A percentile compares a stretch with the other conserved stretches of the same genome.
Conservation (phyloP, 2,329 filamentous ascomycete genomes). For the Catunica adiposa region DNA sequence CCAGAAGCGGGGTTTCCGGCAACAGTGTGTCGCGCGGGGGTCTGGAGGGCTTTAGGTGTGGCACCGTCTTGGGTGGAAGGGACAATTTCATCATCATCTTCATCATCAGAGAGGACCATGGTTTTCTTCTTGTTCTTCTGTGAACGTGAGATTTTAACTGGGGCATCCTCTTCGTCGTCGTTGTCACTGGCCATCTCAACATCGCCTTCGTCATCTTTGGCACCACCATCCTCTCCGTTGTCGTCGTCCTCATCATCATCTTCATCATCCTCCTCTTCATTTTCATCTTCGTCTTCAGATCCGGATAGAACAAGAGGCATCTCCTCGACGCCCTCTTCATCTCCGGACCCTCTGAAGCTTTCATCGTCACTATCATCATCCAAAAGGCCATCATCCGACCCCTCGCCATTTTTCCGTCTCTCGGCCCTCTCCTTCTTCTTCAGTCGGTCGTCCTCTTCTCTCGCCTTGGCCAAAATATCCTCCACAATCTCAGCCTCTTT, state of each 20-base stretch:
- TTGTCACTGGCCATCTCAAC: constrained; percentile 23
- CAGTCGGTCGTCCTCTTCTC: constrained; percentile 64
- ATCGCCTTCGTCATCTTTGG: constrained; percentile 12
- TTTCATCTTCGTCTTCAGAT: constrained; percentile 24
- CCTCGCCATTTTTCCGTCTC: constrained; percentile 38
- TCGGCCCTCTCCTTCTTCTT: constrained; percentile 60
- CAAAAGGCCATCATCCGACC: constrained; percentile 33
- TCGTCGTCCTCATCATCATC: constrained; percentile 27
- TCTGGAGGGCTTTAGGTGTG: constrained; percentile 21
- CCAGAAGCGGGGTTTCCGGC: constrained; percentile 20
- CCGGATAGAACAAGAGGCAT: constrained; percentile 28
- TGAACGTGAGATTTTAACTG: constrained; percentile 32
- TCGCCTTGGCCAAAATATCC: constrained; percentile 70
- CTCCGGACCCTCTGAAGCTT: constrained; percentile 28
- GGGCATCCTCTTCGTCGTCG: constrained; percentile 24
- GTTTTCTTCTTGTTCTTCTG: constrained; percentile 33
- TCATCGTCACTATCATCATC: constrained; percentile 43
- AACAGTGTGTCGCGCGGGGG: constrained; percentile 31
- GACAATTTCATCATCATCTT: constrained; percentile 26
- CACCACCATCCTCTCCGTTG: constrained; percentile 22
- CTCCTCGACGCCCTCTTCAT: constrained; percentile 24
- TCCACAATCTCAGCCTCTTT: constrained; percentile 70
- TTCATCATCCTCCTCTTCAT: constrained; percentile 22
- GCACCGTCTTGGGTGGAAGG: constrained; percentile 17
- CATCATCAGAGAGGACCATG: constrained; percentile 47